Evolutionary conservation across 2,329 filamentous ascomycete genomes (phyloP).

Genomic region (Elsinoe arachidis): DNA sequence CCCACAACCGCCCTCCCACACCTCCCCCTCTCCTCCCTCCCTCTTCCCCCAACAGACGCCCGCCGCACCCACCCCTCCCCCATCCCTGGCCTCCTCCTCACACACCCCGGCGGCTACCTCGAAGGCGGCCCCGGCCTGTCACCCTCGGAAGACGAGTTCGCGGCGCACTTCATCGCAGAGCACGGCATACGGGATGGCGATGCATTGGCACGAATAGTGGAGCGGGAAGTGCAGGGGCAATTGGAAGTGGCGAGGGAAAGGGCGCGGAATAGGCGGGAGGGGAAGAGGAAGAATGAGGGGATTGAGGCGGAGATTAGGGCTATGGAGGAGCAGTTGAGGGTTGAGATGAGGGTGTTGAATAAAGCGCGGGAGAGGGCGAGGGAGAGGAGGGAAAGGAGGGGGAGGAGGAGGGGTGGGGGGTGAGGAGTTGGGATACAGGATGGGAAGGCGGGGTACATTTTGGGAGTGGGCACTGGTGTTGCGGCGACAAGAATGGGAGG

Average conservation of each 20-base stretch:
- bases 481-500: no score
- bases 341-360: slow-evolving; percentile 38
- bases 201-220: slow-evolving; percentile 29
- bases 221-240: slow-evolving; percentile 23
- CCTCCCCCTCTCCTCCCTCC: slow-evolving; percentile 29
- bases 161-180: slow-evolving; percentile 32
- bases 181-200: slow-evolving; percentile 29
- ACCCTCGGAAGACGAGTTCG: slow-evolving; percentile 30
- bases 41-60: slow-evolving; percentile 35
- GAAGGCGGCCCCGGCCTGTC: slow-evolving; percentile 40
- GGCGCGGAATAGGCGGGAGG: slow-evolving; percentile 28
- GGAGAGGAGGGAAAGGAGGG: slow-evolving; percentile 29
- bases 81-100: slow-evolving; percentile 38
- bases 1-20: slow-evolving; percentile 21
- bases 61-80: slow-evolving; percentile 35
- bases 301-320: slow-evolving; percentile 37
- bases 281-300: slow-evolving; percentile 33
- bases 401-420: slow-evolving; percentile 21
- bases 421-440: not conserved
- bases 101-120: slow-evolving; percentile 38
- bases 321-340: slow-evolving; percentile 35
- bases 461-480: not conserved
- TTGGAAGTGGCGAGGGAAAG: slow-evolving; percentile 26
- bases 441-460: not conserved
- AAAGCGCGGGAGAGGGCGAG: slow-evolving; percentile 33